Percentiles rank a stretch among this genome's conserved stretches.
These are phyloP conservation scores for Parathielavia hyrcaniae DNA, from an alignment of 495 filamentous ascomycete species.

Conservation along the genomic window DNA sequence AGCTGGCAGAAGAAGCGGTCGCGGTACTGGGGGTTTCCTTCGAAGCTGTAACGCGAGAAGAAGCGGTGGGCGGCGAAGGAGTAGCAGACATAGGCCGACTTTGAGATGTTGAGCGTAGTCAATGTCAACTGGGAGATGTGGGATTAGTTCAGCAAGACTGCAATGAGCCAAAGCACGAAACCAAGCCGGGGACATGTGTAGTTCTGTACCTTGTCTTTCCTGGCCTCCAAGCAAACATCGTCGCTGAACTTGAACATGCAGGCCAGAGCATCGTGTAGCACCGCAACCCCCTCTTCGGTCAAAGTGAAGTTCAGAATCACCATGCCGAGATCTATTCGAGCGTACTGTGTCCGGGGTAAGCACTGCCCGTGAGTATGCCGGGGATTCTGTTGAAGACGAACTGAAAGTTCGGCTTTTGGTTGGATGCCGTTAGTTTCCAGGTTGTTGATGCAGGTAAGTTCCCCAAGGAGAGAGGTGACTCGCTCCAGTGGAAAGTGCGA, in stretches of 20 bases:
- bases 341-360: background rate
- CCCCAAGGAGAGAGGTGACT: too few species aligned
- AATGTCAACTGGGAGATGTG: constrained; percentile 56
- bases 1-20: constrained; percentile 48
- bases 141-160: background rate
- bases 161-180: too few species aligned
- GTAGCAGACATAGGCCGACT: constrained; percentile 85
- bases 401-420: too few species aligned
- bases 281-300: constrained; percentile 62
- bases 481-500: too few species aligned
- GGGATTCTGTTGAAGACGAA: too few species aligned
- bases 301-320: constrained; percentile 69
- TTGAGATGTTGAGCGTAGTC: constrained; percentile 82
- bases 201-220: constrained; percentile 57
- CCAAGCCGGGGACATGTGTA: too few species aligned
- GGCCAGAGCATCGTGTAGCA: constrained; percentile 73
- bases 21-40: constrained; percentile 39
- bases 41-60: constrained; percentile 71
- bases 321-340: constrained; percentile 11
- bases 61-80: constrained; percentile 66
- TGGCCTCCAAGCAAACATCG: constrained; percentile 77
- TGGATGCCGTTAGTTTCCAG: too few species aligned
- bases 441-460: too few species aligned
- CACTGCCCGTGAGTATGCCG: background rate
- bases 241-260: constrained; percentile 93